A percentile compares a stretch with the other conserved stretches of the same genome.
These are phyloP conservation scores for Coffea canephora DNA, from an alignment of 257 asterid genomes.

Conservation along the genomic window DNA sequence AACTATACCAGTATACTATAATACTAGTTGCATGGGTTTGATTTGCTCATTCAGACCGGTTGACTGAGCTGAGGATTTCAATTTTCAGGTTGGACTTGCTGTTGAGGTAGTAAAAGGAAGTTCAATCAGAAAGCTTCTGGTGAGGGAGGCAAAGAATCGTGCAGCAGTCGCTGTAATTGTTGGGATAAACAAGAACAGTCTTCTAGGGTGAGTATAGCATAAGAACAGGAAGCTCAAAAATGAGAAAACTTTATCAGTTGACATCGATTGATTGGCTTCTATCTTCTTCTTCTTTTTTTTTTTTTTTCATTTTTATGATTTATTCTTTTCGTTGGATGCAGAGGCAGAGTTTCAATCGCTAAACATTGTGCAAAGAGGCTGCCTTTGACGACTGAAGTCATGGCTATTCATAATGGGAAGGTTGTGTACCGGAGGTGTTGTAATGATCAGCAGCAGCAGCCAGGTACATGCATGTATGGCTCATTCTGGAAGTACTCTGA, in stretches of 20 bases:
- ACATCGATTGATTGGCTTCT: neutral
- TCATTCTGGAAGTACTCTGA: neutral
- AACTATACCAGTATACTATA: neutral
- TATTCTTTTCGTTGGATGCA: constrained; percentile 15
- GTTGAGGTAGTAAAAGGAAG: constrained; percentile 61
- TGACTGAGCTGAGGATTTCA: constrained; percentile 14
- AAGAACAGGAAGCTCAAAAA: neutral
- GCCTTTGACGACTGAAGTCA: constrained; percentile 59
- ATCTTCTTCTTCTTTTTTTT: neutral
- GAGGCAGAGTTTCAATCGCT: constrained; percentile 78
- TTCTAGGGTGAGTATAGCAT: constrained; percentile 48
- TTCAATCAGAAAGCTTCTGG: constrained; percentile 66
- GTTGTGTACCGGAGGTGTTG: constrained; percentile 58
- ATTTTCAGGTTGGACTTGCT: constrained; percentile 56
- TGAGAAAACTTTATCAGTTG: neutral
- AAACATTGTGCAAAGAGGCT: constrained; percentile 74
- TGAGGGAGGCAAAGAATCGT: constrained; percentile 63
- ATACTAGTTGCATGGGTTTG: neutral
- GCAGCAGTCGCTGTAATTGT: constrained; percentile 64
- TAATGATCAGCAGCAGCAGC: constrained; percentile 22
- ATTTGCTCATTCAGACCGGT: neutral
- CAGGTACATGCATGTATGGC: constrained; percentile 42
- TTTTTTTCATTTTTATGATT: no score
- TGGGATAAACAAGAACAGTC: constrained; percentile 61
- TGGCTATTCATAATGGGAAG: constrained; percentile 77